Base-by-base conservation (phyloP, 495 filamentous ascomycete species). In the Podospora pseudoanserina region DNA sequence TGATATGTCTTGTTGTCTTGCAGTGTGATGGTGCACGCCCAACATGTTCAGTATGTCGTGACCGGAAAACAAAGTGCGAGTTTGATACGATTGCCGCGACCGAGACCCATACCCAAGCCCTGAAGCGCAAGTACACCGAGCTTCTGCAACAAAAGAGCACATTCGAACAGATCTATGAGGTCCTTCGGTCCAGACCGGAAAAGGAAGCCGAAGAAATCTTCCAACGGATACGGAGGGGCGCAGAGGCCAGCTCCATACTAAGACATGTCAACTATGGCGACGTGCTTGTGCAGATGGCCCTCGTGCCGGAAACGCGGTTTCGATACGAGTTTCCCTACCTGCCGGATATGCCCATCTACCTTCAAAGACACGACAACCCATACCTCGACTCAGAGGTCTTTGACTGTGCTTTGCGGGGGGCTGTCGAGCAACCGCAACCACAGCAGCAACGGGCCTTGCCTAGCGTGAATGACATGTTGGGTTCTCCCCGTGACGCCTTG, bases 251-350 rank as follows among this genome's bases (percentile, higher is more conserved):
- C 23, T 66, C 76, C 32, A 74, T 82, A 23, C 53, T 81, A 18
- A 76, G 76, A 11, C 76, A 81, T 56, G 75, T 79, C 68, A 77
- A 70, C 64, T 72, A 78, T 62, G 80, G 80, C 7, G 76, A 81
- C 68, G 67, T 78, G n/a, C 73, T 79, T 5, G 71, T 80, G 4
- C 77, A 82, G 65, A 71, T 80, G 7, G 72, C 77, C 9, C 49
- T 82, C 19, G 68, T 72, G 9, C 80, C 80, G 9, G 79, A 82
- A 67, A 66, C 77, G 34, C 70, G 77, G 1, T 77, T 70, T 49
- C 78, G 79, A 55, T 82, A 78, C 63, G 78, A 79, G 66, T 82
- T 82, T 60, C 80, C 80, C 7, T 81, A 79, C 65, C 64, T 72
- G 26, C 18, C 71, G 11, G 73, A 78, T 15, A 82, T 82, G 79